Evolutionary conservation across 2,329 filamentous ascomycete species (phyloP), one percentile per base, ranked within the genome.

Genomic region (Macrophomina phaseolina): DNA sequence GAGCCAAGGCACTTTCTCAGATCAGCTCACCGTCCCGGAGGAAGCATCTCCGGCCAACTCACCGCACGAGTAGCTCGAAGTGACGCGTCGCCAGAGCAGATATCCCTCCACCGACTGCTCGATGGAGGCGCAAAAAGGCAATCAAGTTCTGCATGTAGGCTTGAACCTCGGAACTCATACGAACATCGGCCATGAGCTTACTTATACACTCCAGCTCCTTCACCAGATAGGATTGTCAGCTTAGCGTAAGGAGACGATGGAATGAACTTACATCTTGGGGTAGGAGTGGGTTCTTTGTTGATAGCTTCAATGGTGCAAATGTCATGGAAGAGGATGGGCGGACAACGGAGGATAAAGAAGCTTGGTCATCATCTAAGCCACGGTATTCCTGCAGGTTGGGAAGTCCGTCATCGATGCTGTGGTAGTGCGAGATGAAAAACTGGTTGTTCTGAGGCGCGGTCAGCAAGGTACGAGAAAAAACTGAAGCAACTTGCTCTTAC

Each of bases 131-230:
- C 71, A 98, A 84, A 76, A 97, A 97, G 3, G 93, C 87, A 61
- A 94, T 82, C 45, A 98, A 87, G 78, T 98, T 94, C 83, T 94
- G 90, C 67, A 94, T 86, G 77, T 98, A 98, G 51, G 92, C 88
- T 67, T 87, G 83, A 2, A 97, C 87, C 70, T 97, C 93, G 23
- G 94, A 86, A 67, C 89, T 91, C 32, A 93, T 82, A 48, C 84
- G 85, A 14, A 91, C 87, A 2, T 84, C 75, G 2, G 84, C 80
- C 65, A 86, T 85, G 2, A 87, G 82, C n/a, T 83, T 80, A 3
- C 87, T 84, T 2, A 97, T 81, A 4, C 81, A 79, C 14, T 85
- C 82, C 42, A 96, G 85, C 48, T 83, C 81, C 76, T 81, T 51
- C 18, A 52, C 5, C 5, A n/a, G 30, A 32, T n/a, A 52, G n/a